Conservation (phyloP, 495 filamentous ascomycete genomes). For the Aspergillus heteromorphus region DNA sequence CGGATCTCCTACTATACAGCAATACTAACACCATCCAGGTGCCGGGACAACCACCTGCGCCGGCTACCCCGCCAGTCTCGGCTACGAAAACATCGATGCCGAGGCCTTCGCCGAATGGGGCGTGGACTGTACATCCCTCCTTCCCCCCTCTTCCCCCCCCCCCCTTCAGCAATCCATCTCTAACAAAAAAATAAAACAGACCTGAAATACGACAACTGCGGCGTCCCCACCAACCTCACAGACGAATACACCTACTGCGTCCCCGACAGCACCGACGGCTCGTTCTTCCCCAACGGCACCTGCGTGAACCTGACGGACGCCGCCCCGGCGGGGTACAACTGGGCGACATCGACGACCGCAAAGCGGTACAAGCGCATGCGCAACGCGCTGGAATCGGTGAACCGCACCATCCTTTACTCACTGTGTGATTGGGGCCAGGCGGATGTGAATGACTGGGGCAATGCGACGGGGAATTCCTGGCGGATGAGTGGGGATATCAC, state of each 20-base stretch:
- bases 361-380: conserved; percentile 54
- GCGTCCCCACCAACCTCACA: conserved; percentile 36
- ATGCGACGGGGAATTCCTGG: conserved; percentile 48
- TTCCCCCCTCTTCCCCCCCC: neutral
- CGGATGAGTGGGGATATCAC: conserved; percentile 51
- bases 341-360: conserved; percentile 45
- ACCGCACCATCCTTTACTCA: conserved; percentile 57
- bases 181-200: conserved; percentile 25
- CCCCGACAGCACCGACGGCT: conserved; percentile 22
- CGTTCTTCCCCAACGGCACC: conserved; percentile 33
- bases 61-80: conserved; percentile 55
- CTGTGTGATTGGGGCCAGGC: conserved; percentile 62
- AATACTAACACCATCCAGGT: conserved; percentile 21
- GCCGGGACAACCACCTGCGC: conserved; percentile 61
- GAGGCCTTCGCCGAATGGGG: conserved; percentile 59
- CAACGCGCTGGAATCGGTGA: conserved; percentile 48
- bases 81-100: conserved; percentile 59
- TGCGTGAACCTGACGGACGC: conserved; percentile 29
- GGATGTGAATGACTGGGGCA: conserved; percentile 48
- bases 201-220: conserved; percentile 72
- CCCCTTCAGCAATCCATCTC: too few species aligned
- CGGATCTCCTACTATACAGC: neutral
- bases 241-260: conserved; percentile 38
- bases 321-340: conserved; percentile 49
- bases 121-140: conserved; percentile 48